phyloP scores from a whole-genome alignment of 1,139 yeast genomes.

The Scheffersomyces insectosa region DNA sequence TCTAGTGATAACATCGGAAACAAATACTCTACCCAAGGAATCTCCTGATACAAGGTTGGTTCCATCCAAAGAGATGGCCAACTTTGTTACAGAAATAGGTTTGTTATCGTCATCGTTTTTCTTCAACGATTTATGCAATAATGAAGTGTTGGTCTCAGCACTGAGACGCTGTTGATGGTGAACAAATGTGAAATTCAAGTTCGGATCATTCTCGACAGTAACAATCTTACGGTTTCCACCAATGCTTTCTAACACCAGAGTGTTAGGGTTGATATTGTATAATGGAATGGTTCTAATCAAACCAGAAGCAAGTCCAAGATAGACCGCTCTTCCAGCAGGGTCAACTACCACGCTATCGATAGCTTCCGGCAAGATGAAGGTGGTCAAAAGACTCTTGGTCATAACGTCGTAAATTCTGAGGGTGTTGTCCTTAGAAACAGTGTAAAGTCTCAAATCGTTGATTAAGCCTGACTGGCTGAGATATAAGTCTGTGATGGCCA shows the following conservation, averaged over 20 bases:
- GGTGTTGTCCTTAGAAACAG: conserved; percentile 77
- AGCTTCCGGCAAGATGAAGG: conserved; percentile 65
- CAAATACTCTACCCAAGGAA: conserved; percentile 60
- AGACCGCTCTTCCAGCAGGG: conserved; percentile 76
- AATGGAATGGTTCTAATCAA: conserved; percentile 57
- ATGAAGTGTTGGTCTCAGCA: conserved; percentile 16
- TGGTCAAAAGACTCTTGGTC: conserved; percentile 53
- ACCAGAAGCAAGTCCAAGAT: conserved; percentile 71
- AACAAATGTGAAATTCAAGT: conserved; percentile 53
- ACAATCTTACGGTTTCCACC: conserved; percentile 59
- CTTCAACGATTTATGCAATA: conserved; percentile 7
- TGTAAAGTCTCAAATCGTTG: conserved; percentile 64
- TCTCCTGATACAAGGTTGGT: conserved; percentile 76
- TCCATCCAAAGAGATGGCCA: conserved; percentile 74
- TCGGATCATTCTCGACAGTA: conserved; percentile 52
- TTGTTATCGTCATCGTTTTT: conserved; percentile 8
- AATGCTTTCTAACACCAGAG: conserved; percentile 50
- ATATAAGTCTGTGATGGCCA: conserved; percentile 66
- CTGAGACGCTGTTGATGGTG: conserved; percentile 48
- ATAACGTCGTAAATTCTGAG: conserved; percentile 61
- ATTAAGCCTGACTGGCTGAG: conserved; percentile 50
- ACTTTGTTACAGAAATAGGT: conserved; percentile 41
- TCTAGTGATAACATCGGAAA: conserved; percentile 73
- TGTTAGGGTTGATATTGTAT: conserved; percentile 46
- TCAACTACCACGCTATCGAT: conserved; percentile 68